A percentile compares a stretch with the other conserved stretches of the same genome.
These are phyloP conservation scores for Phytophthora rubi DNA, from an alignment of 352 stramenopile species.

Conservation along the genomic window DNA sequence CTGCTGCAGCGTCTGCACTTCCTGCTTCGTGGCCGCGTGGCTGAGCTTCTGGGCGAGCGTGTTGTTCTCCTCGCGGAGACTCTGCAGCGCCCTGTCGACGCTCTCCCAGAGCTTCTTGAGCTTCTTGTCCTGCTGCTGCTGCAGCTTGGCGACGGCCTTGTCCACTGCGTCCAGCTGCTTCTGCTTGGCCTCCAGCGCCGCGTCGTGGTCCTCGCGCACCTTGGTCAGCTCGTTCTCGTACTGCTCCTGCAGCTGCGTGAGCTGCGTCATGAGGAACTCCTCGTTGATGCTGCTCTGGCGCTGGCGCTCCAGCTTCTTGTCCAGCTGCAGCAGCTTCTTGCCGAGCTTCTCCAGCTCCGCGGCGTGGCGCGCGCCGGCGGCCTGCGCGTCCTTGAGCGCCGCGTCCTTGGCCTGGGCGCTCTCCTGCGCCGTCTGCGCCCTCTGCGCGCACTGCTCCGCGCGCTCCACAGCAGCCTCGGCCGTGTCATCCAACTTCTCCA, in stretches of 20 bases:
- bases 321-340: constrained; percentile 30
- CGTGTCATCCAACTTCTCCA: constrained; percentile 48
- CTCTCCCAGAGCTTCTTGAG: constrained; percentile 17
- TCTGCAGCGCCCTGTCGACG: constrained; percentile 19
- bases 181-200: constrained; percentile 33
- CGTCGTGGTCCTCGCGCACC: constrained; percentile 34
- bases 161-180: constrained; percentile 25
- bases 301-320: constrained; percentile 36
- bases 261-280: constrained; percentile 60
- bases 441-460: constrained; percentile 33
- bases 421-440: constrained; percentile 23
- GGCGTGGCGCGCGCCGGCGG: not conserved
- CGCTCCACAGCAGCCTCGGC: constrained; percentile 45
- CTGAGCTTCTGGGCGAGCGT: constrained; percentile 10
- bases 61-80: constrained; percentile 20
- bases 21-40: constrained; percentile 25
- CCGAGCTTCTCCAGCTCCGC: constrained; percentile 23
- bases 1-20: constrained; percentile 20
- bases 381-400: constrained; percentile 5
- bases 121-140: constrained; percentile 12
- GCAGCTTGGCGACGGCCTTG: constrained; percentile 17
- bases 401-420: constrained; percentile 19
- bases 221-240: constrained; percentile 49
- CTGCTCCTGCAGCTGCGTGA: constrained; percentile 57
- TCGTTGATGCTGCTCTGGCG: constrained; percentile 48